Conservation (phyloP, 2,329 filamentous ascomycete genomes). For the Fusarium goolgardi region DNA sequence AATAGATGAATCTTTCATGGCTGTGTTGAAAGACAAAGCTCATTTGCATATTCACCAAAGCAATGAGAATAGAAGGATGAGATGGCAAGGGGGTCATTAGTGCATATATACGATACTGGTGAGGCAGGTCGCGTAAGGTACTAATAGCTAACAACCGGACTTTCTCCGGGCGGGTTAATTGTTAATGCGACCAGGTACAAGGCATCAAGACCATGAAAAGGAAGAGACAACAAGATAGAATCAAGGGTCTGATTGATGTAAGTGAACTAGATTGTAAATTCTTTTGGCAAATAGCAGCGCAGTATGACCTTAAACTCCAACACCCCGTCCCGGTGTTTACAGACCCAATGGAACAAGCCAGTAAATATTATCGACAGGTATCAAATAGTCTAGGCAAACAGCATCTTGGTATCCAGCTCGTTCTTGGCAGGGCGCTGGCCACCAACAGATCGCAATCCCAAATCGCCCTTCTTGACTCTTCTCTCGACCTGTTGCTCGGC, state of each 20-base stretch:
- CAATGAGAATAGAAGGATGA: slow-evolving; percentile 20
- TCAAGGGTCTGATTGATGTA: slow-evolving; percentile 6
- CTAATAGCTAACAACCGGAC: slow-evolving; percentile 39
- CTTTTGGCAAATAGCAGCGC: slow-evolving; percentile 41
- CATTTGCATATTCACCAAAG: slow-evolving; percentile 39
- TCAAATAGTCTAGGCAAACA: slow-evolving; percentile 72
- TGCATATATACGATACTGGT: slow-evolving; percentile 20
- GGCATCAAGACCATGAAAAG: slow-evolving; percentile 11
- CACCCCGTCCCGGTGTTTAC: slow-evolving; percentile 40
- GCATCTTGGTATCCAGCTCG: slow-evolving; percentile 78
- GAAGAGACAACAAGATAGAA: slow-evolving; percentile 13
- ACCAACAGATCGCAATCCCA: slow-evolving; percentile 78
- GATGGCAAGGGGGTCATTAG: slow-evolving; percentile 31
- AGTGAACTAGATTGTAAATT: slow-evolving; percentile 19
- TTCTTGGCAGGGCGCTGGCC: slow-evolving; percentile 71
- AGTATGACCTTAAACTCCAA: slow-evolving; percentile 46
- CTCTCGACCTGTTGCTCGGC: slow-evolving; percentile 79
- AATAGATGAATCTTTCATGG: slow-evolving; percentile 35
- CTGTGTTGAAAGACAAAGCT: slow-evolving; percentile 33
- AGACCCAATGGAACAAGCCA: slow-evolving; percentile 43
- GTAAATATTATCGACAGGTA: slow-evolving; percentile 44
- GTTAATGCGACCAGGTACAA: slow-evolving; percentile 40
- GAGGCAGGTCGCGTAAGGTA: slow-evolving; percentile 26
- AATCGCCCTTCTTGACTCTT: slow-evolving; percentile 76
- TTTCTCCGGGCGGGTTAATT: slow-evolving; percentile 43